Base-by-base conservation (phyloP, 1,284 basidiomycete species). In the Moesziomyces globuligerus region DNA sequence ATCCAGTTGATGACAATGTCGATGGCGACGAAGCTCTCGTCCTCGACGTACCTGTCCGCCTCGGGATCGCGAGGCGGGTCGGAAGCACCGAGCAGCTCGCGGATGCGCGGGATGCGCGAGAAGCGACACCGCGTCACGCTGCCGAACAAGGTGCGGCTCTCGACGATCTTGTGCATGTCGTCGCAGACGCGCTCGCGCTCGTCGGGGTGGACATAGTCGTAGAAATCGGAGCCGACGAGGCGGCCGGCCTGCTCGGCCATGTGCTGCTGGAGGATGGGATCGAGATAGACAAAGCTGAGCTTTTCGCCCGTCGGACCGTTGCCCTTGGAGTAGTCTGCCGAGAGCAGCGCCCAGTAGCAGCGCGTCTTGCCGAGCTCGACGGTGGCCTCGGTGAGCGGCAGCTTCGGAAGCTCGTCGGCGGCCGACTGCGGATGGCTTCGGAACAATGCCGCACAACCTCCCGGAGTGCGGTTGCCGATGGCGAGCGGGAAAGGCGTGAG, bases 1-100 rank as follows among this genome's bases (percentile, higher is more conserved):
- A 92, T 92, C 90, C 91, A 93, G 83, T 94, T 97, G 79, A 96
- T 90, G 74, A 95, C 92, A 74, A 98, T 87, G 83, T 97, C 93
- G 67, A 94, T 88, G 4, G 90, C 89, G 85, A 94, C 89, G 82
- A 93, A 97, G 79, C 93, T 86, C 40, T 86, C 85, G 84, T 95
- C 91, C 40, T 90, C 83, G 10, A 88, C 86, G 66, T 91, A 87
- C 79, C 89, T 88, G 59, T 89, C 87, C 2, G 87, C 88, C 57
- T 90, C 89, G 4, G 80, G 76, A 36, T 82, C 73, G 18, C 82
- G 81, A 10, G 83, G 83, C 7, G 84, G 83, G 8, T 76, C 66
- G n/a, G 57, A 39, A 40, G 80, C 81, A 0, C 85, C 85, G 3
- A 86, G 75, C n/a, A 85, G 75, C 28, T 81, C 77, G n/a, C 85